Conservation (phyloP, 176 grass and related monocot genomes). For the Guadua angustifolia region DNA sequence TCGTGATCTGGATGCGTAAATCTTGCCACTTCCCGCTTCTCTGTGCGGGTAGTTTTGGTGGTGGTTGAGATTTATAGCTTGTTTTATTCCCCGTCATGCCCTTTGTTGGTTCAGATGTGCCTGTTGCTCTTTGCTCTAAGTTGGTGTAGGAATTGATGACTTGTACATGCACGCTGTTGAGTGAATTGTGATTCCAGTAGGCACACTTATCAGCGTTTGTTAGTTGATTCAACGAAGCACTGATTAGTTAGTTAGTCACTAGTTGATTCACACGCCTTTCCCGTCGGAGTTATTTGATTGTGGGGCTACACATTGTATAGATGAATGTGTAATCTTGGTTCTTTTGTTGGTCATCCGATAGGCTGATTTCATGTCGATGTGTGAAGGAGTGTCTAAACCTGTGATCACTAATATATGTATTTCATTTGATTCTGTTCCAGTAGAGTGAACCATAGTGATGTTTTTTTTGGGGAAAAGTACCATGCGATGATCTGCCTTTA, state of each 20-base stretch:
- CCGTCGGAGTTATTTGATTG: neutral
- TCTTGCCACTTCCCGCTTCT: neutral
- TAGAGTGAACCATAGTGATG: neutral
- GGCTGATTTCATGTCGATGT: neutral
- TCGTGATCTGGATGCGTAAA: neutral
- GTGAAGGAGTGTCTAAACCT: neutral
- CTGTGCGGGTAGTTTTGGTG: neutral
- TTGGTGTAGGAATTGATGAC: neutral
- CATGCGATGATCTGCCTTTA: neutral
- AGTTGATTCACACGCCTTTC: neutral
- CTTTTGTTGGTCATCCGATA: neutral
- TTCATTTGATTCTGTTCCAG: neutral
- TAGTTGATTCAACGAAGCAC: neutral
- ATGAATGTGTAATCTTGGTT: neutral
- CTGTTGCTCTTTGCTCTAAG: neutral
- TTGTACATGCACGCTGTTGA: neutral
- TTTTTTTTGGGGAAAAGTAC: neutral
- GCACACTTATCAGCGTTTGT: neutral
- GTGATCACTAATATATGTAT: neutral
- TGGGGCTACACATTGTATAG: neutral
- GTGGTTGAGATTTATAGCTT: neutral
- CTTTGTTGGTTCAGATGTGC: neutral
- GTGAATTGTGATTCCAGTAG: neutral
- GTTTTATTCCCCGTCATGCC: neutral
- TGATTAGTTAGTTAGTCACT: neutral